Evolutionary conservation across 768 basidiomycete genomes (phyloP).

Genomic region (Rhizopogon vinicolor): DNA sequence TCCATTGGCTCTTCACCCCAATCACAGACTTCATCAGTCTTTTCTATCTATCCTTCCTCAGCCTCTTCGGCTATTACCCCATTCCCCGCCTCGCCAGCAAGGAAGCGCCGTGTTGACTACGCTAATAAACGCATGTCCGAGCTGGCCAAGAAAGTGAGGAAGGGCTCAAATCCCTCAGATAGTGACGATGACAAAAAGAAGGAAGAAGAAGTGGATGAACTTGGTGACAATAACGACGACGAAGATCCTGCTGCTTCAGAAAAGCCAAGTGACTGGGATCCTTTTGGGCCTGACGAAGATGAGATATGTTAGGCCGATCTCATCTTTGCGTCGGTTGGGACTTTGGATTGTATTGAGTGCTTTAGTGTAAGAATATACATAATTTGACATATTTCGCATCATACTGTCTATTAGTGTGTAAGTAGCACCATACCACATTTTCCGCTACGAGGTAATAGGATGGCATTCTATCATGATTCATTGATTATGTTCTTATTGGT

Average conservation of each 20-base stretch:
- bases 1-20: too few relatives aligned
- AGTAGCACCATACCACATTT: too few relatives aligned
- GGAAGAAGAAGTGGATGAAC: conserved; percentile 12
- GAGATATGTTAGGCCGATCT: conserved; percentile 11
- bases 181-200: conserved; percentile 22
- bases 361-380: too few relatives aligned
- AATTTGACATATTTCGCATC: too few relatives aligned
- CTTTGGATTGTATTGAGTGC: too few relatives aligned
- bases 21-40: background rate
- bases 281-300: conserved; percentile 19
- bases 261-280: conserved; percentile 26
- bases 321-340: too few relatives aligned
- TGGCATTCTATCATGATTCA: too few relatives aligned
- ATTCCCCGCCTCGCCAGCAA: conserved; percentile 10
- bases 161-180: conserved; percentile 19
- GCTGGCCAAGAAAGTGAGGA: conserved; percentile 25
- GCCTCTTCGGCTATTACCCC: conserved; percentile 17
- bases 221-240: conserved; percentile 1
- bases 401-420: too few relatives aligned
- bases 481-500: too few relatives aligned
- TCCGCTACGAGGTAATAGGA: too few relatives aligned
- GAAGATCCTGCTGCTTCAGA: conserved; percentile 20
- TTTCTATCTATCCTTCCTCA: conserved; percentile 16
- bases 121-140: conserved; percentile 23
- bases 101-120: conserved; percentile 22